Evolutionary conservation across 768 basidiomycete genomes (phyloP).

Genomic region (Naganishia antarctica): DNA sequence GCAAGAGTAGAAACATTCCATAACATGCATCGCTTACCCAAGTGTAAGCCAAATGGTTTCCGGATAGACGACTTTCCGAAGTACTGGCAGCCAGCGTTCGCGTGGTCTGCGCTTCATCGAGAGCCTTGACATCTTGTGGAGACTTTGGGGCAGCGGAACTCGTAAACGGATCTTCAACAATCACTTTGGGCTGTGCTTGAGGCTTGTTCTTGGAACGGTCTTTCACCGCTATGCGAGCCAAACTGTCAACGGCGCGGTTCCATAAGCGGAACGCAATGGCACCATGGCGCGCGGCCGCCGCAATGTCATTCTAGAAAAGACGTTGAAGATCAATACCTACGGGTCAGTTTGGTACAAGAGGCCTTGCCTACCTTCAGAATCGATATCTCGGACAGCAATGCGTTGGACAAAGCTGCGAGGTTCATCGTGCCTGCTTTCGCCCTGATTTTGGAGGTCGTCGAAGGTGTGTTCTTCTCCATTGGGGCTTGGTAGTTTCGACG

Average conservation of each 20-base stretch:
- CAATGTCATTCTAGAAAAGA: constrained; percentile 59
- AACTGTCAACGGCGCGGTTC: constrained; percentile 69
- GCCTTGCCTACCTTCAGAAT: constrained; percentile 12
- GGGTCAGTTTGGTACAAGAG: not conserved
- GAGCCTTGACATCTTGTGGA: constrained; percentile 33
- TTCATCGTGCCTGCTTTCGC: constrained; percentile 61
- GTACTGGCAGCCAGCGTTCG: not conserved
- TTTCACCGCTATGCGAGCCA: constrained; percentile 56
- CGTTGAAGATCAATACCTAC: not conserved
- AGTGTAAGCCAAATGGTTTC: constrained; percentile 57
- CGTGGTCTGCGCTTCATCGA: constrained; percentile 41
- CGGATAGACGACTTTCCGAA: constrained; percentile 35
- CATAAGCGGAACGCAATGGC: constrained; percentile 71
- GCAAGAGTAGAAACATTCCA: no score
- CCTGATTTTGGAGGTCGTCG: constrained; percentile 60
- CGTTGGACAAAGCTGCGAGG: constrained; percentile 66
- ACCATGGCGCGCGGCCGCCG: constrained; percentile 58
- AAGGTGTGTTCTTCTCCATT: constrained; percentile 24
- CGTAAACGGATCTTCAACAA: constrained; percentile 54
- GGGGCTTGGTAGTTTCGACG: constrained; percentile 1
- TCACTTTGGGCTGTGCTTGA: constrained; percentile 58
- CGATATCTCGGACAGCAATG: constrained; percentile 66
- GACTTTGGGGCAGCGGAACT: constrained; percentile 34
- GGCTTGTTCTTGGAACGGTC: constrained; percentile 46
- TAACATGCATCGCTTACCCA: not conserved